Conservation (phyloP, 768 basidiomycete genomes). For the Crepidotus variabilis region DNA sequence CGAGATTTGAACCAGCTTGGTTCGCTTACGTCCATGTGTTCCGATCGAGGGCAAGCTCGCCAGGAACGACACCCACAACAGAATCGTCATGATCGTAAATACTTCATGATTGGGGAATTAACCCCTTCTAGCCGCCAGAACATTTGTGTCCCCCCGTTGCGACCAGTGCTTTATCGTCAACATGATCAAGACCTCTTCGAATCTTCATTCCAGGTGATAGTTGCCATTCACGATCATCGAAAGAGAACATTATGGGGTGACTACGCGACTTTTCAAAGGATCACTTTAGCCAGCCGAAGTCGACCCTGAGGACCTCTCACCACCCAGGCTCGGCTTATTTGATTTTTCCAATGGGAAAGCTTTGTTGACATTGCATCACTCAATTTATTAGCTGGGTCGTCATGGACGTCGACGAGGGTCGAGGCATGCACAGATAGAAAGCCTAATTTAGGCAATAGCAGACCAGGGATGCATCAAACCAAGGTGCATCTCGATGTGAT, state of each 20-base stretch:
- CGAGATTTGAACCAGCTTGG: slow-evolving; percentile 12
- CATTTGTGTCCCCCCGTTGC: slow-evolving; percentile 8
- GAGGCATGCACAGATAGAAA: slow-evolving; percentile 20
- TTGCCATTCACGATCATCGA: not conserved
- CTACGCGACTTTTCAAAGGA: not conserved
- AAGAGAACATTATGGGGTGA: not conserved
- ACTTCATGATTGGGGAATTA: slow-evolving; percentile 14
- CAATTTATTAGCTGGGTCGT: slow-evolving; percentile 14
- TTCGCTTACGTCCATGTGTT: slow-evolving; percentile 10
- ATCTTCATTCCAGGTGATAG: not conserved
- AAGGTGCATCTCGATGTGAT: slow-evolving; percentile 31
- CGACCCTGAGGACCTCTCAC: not conserved
- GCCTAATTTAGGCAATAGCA: slow-evolving; percentile 12
- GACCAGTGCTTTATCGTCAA: not conserved
- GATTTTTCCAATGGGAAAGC: slow-evolving; percentile 11
- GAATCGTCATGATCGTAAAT: slow-evolving; percentile 19
- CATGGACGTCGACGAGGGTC: slow-evolving; percentile 24
- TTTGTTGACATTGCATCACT: slow-evolving; percentile 3
- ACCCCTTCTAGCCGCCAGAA: slow-evolving; percentile 13
- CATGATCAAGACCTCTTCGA: not conserved
- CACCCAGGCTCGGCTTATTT: not conserved
- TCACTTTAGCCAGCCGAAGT: not conserved
- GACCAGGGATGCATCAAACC: not conserved
- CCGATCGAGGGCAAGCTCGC: slow-evolving; percentile 20
- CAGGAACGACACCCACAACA: slow-evolving; percentile 16